Percentiles rank a stretch among this genome's conserved stretches.
Conservation (phyloP, 176 grass and related monocot genomes). For the Saccharum spontaneum region DNA sequence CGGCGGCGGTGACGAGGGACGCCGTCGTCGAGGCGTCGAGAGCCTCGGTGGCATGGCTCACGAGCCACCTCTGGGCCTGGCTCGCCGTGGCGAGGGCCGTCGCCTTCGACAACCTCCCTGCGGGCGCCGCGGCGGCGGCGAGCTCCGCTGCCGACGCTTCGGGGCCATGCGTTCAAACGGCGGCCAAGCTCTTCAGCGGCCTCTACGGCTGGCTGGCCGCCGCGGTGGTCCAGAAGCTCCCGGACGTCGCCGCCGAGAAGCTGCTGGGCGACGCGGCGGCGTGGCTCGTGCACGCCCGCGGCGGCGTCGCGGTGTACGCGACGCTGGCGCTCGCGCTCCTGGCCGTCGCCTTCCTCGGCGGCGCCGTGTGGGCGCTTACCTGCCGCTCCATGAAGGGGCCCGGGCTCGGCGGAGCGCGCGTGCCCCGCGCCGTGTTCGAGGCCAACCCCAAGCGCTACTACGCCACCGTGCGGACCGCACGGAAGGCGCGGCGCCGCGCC, state of each 20-base stretch:
- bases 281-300: neutral
- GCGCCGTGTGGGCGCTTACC: slow-evolving; percentile 37
- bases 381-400: slow-evolving; percentile 41
- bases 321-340: neutral
- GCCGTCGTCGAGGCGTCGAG: neutral
- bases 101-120: neutral
- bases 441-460: slow-evolving; percentile 29
- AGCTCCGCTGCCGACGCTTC: neutral
- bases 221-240: slow-evolving; percentile 17
- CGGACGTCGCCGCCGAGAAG: slow-evolving; percentile 17
- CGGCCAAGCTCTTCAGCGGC: neutral
- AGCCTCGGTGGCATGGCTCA: neutral
- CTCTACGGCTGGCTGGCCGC: neutral
- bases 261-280: neutral
- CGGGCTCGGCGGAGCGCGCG: slow-evolving; percentile 26
- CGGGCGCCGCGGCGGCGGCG: neutral
- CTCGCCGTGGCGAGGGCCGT: neutral
- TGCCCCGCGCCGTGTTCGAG: slow-evolving; percentile 30
- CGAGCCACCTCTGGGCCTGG: slow-evolving; percentile 21
- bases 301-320: slow-evolving; percentile 1
- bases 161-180: neutral
- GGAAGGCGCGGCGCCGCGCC: neutral
- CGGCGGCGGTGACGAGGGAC: neutral
- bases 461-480: neutral
- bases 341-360: slow-evolving; percentile 18